A percentile compares a stretch with the other conserved stretches of the same genome.
Evolutionary conservation across 2,329 filamentous ascomycete species (phyloP).

Genomic region (Xylaria polymorpha): DNA sequence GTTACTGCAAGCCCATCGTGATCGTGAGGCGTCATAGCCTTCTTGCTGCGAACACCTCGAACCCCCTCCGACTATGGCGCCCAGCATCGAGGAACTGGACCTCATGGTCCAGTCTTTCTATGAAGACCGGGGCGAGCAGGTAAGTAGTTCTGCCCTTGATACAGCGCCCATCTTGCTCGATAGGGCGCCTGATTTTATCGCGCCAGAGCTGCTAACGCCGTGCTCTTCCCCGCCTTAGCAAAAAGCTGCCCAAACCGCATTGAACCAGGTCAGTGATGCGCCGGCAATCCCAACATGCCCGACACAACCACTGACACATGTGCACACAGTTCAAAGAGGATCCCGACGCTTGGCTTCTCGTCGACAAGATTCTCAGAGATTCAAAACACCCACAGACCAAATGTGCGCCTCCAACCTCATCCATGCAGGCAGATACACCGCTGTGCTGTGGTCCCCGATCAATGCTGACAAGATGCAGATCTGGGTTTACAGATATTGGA

Average conservation of each 20-base stretch:
- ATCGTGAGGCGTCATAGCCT: constrained; percentile 48
- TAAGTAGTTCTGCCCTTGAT: constrained; percentile 57
- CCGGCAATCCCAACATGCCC: constrained; percentile 29
- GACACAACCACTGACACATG: constrained; percentile 45
- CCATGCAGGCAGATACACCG: constrained; percentile 6
- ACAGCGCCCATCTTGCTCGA: not conserved
- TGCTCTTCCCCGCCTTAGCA: constrained; percentile 69
- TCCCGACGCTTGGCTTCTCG: constrained; percentile 95
- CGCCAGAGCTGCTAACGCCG: constrained; percentile 39
- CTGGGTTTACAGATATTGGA: constrained; percentile 96
- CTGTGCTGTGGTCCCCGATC: constrained; percentile 10
- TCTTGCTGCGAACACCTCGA: constrained; percentile 38
- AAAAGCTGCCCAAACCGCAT: constrained; percentile 92
- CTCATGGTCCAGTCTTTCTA: constrained; percentile 96
- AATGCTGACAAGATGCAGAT: constrained; percentile 65
- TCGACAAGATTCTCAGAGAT: constrained; percentile 95
- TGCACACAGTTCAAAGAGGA: constrained; percentile 92
- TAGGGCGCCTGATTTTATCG: constrained; percentile 20
- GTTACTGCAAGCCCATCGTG: constrained; percentile 42
- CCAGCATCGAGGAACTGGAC: constrained; percentile 93
- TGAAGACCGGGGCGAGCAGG: constrained; percentile 93
- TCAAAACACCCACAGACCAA: constrained; percentile 96
- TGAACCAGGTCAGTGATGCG: constrained; percentile 81
- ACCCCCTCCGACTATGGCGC: constrained; percentile 63
- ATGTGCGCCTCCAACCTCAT: constrained; percentile 68